Evolutionary conservation across 306 rosid species (phyloP).

Genomic region (Corylus americana): DNA sequence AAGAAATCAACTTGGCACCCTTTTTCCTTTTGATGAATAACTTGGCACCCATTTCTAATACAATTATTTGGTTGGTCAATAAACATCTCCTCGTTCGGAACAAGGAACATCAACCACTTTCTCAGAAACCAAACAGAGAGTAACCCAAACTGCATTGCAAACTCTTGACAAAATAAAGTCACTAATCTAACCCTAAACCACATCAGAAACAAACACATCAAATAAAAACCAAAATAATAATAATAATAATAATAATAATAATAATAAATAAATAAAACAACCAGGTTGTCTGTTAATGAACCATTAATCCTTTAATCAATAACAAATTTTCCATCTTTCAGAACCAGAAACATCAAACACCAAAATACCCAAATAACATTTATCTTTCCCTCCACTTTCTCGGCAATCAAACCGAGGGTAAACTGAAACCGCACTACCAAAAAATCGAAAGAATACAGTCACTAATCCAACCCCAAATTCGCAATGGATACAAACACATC

Average conservation of each 20-base stretch:
- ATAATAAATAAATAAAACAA: neutral
- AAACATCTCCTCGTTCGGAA: neutral
- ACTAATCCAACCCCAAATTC: too few species aligned
- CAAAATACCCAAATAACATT: too few species aligned
- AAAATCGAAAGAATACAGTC: neutral
- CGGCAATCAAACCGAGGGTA: too few species aligned
- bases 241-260: neutral
- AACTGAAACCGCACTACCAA: too few species aligned
- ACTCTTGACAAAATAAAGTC: neutral
- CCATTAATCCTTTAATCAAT: too few species aligned
- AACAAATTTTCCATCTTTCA: too few species aligned
- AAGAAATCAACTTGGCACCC: too few species aligned
- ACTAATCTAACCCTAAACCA: neutral
- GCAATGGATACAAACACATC: neutral
- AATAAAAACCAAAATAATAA: neutral
- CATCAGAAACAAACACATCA: neutral
- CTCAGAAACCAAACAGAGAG: neutral
- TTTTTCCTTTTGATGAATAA: neutral
- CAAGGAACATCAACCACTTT: neutral
- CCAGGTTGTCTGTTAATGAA: neutral
- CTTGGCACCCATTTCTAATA: neutral
- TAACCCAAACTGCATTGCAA: neutral
- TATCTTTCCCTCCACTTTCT: too few species aligned
- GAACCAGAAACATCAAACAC: too few species aligned
- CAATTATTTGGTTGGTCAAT: neutral